Evolutionary conservation across 2,329 filamentous ascomycete species (phyloP).

Genomic region (Diaporthe humulicola): DNA sequence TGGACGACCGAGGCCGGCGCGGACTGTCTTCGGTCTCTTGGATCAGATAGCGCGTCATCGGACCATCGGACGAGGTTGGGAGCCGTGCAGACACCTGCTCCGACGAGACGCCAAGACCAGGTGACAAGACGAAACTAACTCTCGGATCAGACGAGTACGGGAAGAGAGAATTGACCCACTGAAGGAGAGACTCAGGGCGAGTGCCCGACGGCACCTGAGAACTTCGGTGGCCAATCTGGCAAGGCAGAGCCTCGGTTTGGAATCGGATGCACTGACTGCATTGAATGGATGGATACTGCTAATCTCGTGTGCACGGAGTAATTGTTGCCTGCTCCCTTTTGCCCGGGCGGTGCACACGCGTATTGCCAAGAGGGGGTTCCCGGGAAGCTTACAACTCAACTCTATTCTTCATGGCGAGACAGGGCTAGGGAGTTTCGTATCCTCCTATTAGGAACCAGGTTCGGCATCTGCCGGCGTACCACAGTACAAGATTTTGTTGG

Average conservation of each 20-base stretch:
- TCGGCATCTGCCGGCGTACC: background rate
- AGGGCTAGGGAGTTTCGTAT: slow-evolving; percentile 10
- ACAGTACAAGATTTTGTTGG: background rate
- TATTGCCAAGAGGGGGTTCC: background rate
- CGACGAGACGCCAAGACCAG: slow-evolving; percentile 22
- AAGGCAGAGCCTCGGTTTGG: background rate
- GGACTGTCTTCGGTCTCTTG: background rate
- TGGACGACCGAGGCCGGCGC: background rate
- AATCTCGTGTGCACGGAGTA: background rate
- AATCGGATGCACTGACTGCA: background rate
- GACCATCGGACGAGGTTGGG: slow-evolving; percentile 6
- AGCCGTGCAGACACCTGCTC: background rate
- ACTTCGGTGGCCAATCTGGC: background rate
- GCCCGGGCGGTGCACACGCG: background rate
- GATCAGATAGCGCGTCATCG: slow-evolving; percentile 27
- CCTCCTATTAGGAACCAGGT: background rate
- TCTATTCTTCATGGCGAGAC: slow-evolving; percentile 12
- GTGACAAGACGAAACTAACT: slow-evolving; percentile 22
- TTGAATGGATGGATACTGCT: slow-evolving; percentile 21
- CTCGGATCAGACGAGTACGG: slow-evolving; percentile 26
- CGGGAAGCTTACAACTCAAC: slow-evolving; percentile 6
- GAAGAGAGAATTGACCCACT: slow-evolving; percentile 1
- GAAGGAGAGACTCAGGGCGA: background rate
- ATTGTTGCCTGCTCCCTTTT: background rate
- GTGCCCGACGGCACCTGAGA: background rate